Evolutionary conservation across 1,284 basidiomycete species (phyloP).

Genomic region (Microbotryum violaceum): DNA sequence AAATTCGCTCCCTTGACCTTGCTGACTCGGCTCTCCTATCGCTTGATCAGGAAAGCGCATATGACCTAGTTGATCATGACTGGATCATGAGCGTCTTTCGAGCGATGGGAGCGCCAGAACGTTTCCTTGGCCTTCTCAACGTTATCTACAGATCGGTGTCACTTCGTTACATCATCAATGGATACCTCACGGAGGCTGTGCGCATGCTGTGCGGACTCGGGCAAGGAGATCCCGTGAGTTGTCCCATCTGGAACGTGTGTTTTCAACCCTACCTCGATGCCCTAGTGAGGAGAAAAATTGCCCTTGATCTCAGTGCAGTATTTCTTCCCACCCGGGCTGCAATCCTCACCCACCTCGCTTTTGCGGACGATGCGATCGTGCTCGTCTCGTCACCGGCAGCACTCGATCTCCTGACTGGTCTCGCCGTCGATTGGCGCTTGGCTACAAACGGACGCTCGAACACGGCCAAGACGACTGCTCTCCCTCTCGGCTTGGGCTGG

Average conservation of each 20-base stretch:
- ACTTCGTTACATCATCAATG: conserved; percentile 7
- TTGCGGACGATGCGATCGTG: conserved; percentile 3
- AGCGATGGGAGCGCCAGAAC: neutral
- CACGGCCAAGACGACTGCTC: neutral
- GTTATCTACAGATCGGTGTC: neutral
- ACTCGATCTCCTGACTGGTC: neutral
- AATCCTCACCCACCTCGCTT: neutral
- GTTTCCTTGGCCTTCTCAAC: neutral
- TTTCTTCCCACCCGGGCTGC: neutral
- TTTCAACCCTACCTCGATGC: conserved; percentile 7
- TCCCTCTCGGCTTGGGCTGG: neutral
- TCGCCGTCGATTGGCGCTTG: conserved; percentile 1
- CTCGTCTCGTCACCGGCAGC: neutral
- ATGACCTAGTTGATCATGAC: conserved; percentile 4
- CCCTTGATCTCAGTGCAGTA: too few relatives aligned
- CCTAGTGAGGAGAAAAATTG: neutral
- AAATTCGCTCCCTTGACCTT: neutral
- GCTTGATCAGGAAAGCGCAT: conserved; percentile 4
- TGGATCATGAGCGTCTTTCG: neutral
- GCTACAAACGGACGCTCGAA: conserved; percentile 5
- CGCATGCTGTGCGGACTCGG: neutral
- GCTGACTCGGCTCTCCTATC: neutral
- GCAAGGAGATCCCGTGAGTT: conserved; percentile 1
- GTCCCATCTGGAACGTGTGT: neutral
- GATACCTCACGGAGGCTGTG: neutral